These are phyloP conservation scores for Guadua angustifolia DNA, from an alignment of 176 grass and related monocot species.

Conservation along the genomic window DNA sequence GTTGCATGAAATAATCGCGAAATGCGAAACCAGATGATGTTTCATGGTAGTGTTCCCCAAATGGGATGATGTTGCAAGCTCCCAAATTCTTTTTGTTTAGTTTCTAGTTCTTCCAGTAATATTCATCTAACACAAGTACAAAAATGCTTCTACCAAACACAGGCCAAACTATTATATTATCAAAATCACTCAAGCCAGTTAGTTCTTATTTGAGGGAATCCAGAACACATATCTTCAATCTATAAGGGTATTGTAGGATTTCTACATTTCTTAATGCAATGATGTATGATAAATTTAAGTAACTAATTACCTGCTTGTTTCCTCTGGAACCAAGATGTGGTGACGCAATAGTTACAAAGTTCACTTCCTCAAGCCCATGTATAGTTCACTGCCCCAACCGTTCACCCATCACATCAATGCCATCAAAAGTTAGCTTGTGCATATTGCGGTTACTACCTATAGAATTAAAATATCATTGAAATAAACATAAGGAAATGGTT, in stretches of 20 bases:
- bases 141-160: conserved; percentile 18
- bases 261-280: conserved; percentile 9
- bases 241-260: neutral
- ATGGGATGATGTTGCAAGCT: too few relatives aligned
- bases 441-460: conserved; percentile 86
- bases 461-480: conserved; percentile 32
- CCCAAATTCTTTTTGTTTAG: too few relatives aligned
- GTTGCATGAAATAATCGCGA: too few relatives aligned
- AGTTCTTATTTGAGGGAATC: conserved; percentile 5
- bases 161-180: neutral
- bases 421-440: conserved; percentile 88
- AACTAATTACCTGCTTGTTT: conserved; percentile 75
- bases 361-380: conserved; percentile 81
- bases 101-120: too few relatives aligned
- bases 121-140: neutral
- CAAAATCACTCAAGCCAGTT: conserved; percentile 12
- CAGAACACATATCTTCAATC: neutral
- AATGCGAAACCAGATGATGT: too few relatives aligned
- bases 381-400: conserved; percentile 76
- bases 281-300: neutral
- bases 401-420: conserved; percentile 96
- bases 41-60: too few relatives aligned
- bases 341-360: conserved; percentile 87
- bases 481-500: conserved; percentile 13
- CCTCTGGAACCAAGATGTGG: conserved; percentile 99